A percentile compares a stretch with the other conserved stretches of the same genome.
phyloP scores from a whole-genome alignment of 441 rosid species.

The Gossypium trilobum region DNA sequence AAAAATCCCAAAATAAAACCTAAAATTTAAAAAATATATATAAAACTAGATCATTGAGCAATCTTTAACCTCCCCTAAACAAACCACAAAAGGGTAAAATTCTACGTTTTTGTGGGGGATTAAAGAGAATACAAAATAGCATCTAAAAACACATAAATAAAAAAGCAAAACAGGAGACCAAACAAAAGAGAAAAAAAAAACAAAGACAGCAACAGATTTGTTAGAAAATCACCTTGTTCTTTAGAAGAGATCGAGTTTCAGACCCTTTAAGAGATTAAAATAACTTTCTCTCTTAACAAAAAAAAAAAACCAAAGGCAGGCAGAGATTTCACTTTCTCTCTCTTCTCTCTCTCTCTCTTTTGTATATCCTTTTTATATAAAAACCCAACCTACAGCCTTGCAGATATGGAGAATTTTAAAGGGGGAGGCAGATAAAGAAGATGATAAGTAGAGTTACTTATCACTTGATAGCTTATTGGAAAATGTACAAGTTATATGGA shows the following conservation, averaged over 20 bases:
- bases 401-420: slow-evolving; percentile 45
- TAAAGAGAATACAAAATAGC: slow-evolving; percentile 28
- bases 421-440: slow-evolving; percentile 41
- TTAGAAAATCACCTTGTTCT: slow-evolving; percentile 34
- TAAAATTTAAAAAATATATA: slow-evolving; percentile 1
- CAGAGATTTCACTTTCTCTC: slow-evolving; percentile 16
- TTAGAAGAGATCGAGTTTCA: slow-evolving; percentile 29
- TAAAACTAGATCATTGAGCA: slow-evolving; percentile 34
- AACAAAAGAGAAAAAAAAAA: slow-evolving; percentile 13
- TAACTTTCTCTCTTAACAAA: slow-evolving; percentile 25
- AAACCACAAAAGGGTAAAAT: background rate
- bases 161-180: slow-evolving; percentile 7
- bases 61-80: slow-evolving; percentile 17
- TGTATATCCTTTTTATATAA: slow-evolving; percentile 9
- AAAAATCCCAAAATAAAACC: background rate
- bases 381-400: slow-evolving; percentile 35
- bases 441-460: accelerated
- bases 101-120: slow-evolving; percentile 31
- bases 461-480: background rate
- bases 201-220: slow-evolving; percentile 25
- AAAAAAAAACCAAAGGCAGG: slow-evolving; percentile 1
- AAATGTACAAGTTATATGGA: accelerated
- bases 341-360: slow-evolving; percentile 15
- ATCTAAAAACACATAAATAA: slow-evolving; percentile 18
- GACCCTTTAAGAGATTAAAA: slow-evolving; percentile 7